Conservation (phyloP, 2,329 filamentous ascomycete genomes). For the Colletotrichum graminicola region DNA sequence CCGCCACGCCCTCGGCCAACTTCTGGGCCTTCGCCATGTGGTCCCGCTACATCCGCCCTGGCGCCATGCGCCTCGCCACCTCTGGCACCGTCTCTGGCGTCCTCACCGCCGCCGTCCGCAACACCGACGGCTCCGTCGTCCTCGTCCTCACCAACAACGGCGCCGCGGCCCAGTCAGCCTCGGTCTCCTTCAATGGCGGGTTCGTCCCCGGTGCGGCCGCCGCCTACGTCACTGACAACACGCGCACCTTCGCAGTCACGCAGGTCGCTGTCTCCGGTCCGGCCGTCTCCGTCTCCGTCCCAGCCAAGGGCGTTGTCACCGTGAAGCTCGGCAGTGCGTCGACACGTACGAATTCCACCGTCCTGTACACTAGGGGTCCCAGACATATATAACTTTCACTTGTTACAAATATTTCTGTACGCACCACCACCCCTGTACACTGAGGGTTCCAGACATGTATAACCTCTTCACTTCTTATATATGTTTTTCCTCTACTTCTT, state of each 20-base stretch:
- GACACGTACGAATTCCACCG: neutral
- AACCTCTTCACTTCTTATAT: neutral
- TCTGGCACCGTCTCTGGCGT: conserved; percentile 47
- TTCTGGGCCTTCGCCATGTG: conserved; percentile 59
- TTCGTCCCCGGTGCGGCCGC: conserved; percentile 46
- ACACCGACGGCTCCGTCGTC: conserved; percentile 53
- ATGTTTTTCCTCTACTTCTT: neutral
- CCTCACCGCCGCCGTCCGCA: conserved; percentile 52
- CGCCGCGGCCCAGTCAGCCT: conserved; percentile 46
- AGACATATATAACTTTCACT: neutral
- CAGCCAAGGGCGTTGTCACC: conserved; percentile 45
- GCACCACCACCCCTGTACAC: neutral
- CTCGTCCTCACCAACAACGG: conserved; percentile 53
- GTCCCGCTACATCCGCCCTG: conserved; percentile 54
- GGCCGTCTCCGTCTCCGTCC: conserved; percentile 44
- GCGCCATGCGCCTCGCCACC: conserved; percentile 50
- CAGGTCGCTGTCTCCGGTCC: conserved; percentile 40
- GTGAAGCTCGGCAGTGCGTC: conserved; percentile 40
- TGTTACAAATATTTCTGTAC: neutral
- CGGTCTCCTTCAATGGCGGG: conserved; percentile 47
- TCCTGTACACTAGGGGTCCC: neutral
- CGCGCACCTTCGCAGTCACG: conserved; percentile 44
- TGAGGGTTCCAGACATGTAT: neutral
- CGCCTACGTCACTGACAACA: conserved; percentile 55
- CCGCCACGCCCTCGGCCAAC: conserved; percentile 50